A percentile compares a stretch with the other conserved stretches of the same genome.
phyloP scores from a whole-genome alignment of 306 rosid species.

The Malus domestica region ASM211411v1 NC_041790.1:14355001-14355500 shows the following conservation, averaged over 20 bases:
- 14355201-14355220: not conserved
- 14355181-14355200: not conserved
- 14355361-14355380: not conserved
- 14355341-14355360: not conserved
- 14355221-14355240: too few species aligned
- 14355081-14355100: not conserved
- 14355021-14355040: too few species aligned
- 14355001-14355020: not conserved
- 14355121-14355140: constrained; percentile 13
- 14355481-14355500: constrained; percentile 22
- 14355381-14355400: not conserved
- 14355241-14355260: not conserved
- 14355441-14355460: constrained; percentile 16
- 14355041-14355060: not conserved
- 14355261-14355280: not conserved
- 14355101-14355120: constrained; percentile 16
- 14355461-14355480: constrained; percentile 24
- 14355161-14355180: not conserved
- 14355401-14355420: not conserved
- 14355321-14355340: not conserved
- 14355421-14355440: constrained; percentile 1
- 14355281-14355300: constrained; percentile 3
- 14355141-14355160: constrained; percentile 22
- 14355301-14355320: constrained; percentile 3
- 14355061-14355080: not conserved